Conservation (phyloP, 208 protist species). For the Wallacemonas sp. region DNA sequence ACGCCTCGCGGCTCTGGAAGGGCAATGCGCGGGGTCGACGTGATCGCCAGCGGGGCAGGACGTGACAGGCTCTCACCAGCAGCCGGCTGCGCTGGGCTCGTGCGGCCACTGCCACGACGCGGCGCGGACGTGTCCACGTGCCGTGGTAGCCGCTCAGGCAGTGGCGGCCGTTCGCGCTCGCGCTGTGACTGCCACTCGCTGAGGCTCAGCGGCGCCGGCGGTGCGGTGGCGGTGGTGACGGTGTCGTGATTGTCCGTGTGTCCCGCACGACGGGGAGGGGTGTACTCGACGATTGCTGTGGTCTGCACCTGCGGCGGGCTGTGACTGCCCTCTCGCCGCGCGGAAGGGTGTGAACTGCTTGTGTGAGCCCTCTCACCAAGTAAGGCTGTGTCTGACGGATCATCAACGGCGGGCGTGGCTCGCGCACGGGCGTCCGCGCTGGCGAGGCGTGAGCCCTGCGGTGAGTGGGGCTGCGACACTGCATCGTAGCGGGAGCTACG, state of each 20-base stretch:
- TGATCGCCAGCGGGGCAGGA: background rate
- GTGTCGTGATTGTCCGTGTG: background rate
- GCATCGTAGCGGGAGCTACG: too few relatives aligned
- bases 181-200: background rate
- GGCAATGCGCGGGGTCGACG: background rate
- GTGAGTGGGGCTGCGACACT: too few relatives aligned
- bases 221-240: too few relatives aligned
- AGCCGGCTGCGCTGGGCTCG: background rate
- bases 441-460: background rate
- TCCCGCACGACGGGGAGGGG: background rate
- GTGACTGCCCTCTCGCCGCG: slow-evolving; percentile 3
- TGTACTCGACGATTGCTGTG: slow-evolving; percentile 12
- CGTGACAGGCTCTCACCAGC: background rate
- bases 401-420: background rate
- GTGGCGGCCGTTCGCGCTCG: background rate
- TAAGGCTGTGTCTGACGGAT: background rate
- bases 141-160: background rate
- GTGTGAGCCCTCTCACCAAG: background rate
- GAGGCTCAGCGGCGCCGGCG: background rate
- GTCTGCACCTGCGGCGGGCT: slow-evolving; percentile 31
- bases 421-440: background rate
- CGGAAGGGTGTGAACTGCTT: background rate
- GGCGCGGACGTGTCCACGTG: background rate
- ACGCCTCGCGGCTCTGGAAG: background rate
- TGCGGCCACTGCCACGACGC: background rate